Base-by-base conservation (phyloP, 1,284 basidiomycete genomes). In the Ceratobasidium sp. region DNA sequence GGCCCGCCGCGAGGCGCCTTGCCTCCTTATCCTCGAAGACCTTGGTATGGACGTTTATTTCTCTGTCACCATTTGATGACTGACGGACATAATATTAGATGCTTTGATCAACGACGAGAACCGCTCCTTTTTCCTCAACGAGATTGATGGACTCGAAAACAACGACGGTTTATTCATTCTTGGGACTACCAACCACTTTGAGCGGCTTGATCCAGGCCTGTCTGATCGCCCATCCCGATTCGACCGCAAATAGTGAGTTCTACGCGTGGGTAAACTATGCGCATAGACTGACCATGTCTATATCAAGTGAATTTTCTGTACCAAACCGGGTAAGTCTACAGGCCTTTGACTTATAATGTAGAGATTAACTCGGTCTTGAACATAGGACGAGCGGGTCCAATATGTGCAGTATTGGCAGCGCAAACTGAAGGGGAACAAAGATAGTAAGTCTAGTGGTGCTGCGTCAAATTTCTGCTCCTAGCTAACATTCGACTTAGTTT, bases 101-200 rank as follows among this genome's bases (percentile, higher is more conserved):
- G 65, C 65, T 9, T 36, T 76, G 55, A 76, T 76, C 57, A 76
- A 65, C 26, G 87, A 92, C 76, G 59, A 79, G 9, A 93, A 93
- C 77, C 86, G 92, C 28, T 91, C 91, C 0, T 94, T 91, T 84
- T 94, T 94, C 86, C 83, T 95, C 60, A 94, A 94, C 77, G 72
- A 76, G 58, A 74, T 78, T 12, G 90, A 92, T 76, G 91, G 91
- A 1, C 79, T 92, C 32, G 85, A 88, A 76, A 85, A 88, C 36
- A 94, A 94, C 76, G 88, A 93, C 75, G 92, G 92, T 0, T 76
- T 94, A 8, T 84, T 94, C 52, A 82, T 93, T 77, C 89, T 94
- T 75, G 91, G 87, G 16, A 91, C 92, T 0, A 94, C 93, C 28
- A 95, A 94, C 78, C 92, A 94, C 79, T 89, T 93, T 76, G 90